Evolutionary conservation across 345 rosid genomes (phyloP), one percentile per base, ranked within the genome.

Genomic region (Geranium brycei): DNA sequence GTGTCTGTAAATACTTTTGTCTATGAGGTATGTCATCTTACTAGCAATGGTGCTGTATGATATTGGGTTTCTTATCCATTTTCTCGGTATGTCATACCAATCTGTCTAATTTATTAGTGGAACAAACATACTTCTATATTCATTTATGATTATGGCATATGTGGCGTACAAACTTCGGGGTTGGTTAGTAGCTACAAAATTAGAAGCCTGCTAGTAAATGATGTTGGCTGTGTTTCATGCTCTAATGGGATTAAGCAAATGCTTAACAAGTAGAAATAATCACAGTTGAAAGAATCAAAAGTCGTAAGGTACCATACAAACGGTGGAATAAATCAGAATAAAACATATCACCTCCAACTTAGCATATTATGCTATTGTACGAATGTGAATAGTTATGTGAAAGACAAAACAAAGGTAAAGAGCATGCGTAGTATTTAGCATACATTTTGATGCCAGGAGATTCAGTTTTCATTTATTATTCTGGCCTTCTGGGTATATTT

Each of bases 1-100:
- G 78, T 76, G 66, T 81, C 89, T 75, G 97, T 95, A 62, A 95
- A 95, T 84, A 71, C 72, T 60, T 95, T 95, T 59, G 86, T 91
- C 58, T 79, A 79, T 58, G 96, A 95, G 96, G 99, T 95, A 78
- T 75, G 64, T 64, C 66, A 73, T 56, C 57, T 11, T 28, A 35
- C 1, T 13, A 47, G 14, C 53, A 47, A 8, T 47, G 3, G 3
- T 47, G 53, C 11, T 6, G 53, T 47, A 47, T 8, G 3, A 47
- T 47, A 47, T 47, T 47, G 53, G 15, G 13, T 47, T 47, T 11
- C 53, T 47, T 47, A 10, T 47, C 53, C 53, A 8, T 47, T 47
- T 2, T 47, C 12, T 47, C 14, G 15, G 15, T 10, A 47, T 47
- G 53, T 35, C 10, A 35, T 35, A 35, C 41, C 41, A 35, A 35